Conservation (phyloP, 306 rosid species). For the Luffa acutangula region DNA sequence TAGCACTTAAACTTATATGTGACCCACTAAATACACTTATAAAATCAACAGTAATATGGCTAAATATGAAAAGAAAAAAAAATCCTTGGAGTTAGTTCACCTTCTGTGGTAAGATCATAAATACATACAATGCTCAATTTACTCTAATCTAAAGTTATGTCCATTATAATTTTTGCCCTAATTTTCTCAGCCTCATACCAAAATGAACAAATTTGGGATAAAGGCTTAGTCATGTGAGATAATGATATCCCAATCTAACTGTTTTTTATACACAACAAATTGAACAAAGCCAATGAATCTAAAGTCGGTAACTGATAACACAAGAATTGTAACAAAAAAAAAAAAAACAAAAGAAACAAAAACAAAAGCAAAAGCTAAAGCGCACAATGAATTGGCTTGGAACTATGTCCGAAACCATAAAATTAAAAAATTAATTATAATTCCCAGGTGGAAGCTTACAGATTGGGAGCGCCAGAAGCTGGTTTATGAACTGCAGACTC, state of each 20-base stretch:
- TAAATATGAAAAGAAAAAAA: background rate
- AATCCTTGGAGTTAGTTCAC: background rate
- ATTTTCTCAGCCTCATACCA: background rate
- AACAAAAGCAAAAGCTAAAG: background rate
- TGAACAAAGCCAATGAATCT: background rate
- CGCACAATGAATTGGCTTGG: background rate
- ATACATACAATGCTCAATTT: background rate
- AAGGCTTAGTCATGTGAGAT: background rate
- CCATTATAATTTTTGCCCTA: background rate
- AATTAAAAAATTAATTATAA: background rate
- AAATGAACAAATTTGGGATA: background rate
- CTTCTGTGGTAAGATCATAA: background rate
- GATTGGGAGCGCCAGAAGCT: constrained; percentile 21
- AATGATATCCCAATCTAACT: background rate
- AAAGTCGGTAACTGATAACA: background rate
- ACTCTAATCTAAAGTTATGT: background rate
- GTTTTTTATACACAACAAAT: no score
- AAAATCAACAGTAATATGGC: background rate
- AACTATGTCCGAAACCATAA: background rate
- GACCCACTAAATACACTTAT: background rate
- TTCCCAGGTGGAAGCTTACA: constrained; percentile 31
- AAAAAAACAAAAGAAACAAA: no score
- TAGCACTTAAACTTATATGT: background rate
- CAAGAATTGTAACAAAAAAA: background rate
- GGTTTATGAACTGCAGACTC: constrained; percentile 34